Percentiles rank a stretch among this genome's conserved stretches.
Conservation (phyloP, 176 grass and related monocot genomes). For the Panicum miliaceum region DNA sequence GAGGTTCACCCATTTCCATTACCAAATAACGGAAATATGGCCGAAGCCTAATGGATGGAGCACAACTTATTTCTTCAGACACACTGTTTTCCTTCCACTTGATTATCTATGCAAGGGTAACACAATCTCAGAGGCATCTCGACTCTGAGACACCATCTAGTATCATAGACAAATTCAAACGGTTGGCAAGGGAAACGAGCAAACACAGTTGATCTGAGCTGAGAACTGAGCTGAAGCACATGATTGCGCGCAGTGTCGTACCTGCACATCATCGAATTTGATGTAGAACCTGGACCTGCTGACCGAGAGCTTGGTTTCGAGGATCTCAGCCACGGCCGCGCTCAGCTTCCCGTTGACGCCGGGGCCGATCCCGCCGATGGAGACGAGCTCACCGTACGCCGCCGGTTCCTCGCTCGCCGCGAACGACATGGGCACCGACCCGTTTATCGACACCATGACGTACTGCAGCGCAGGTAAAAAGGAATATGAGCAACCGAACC, state of each 20-base stretch:
- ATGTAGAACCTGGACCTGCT: constrained; percentile 77
- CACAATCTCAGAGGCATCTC: neutral
- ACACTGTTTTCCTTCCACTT: neutral
- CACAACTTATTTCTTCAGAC: neutral
- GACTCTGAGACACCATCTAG: neutral
- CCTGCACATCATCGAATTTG: constrained; percentile 92
- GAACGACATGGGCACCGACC: constrained; percentile 82
- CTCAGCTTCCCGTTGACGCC: constrained; percentile 86
- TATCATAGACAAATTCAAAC: neutral
- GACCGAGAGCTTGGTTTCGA: constrained; percentile 82
- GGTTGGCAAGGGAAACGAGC: neutral
- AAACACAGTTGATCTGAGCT: neutral
- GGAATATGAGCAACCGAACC: neutral
- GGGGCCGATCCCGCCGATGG: constrained; percentile 82
- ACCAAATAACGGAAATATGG: no score
- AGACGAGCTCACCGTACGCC: constrained; percentile 87
- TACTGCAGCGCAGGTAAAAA: constrained; percentile 49
- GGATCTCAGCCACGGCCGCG: constrained; percentile 74
- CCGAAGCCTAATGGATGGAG: neutral
- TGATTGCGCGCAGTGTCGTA: constrained; percentile 14
- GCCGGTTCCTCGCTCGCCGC: constrained; percentile 75
- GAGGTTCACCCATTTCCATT: no score
- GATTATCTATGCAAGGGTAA: neutral
- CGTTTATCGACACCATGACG: constrained; percentile 82
- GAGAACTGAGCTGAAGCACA: neutral